Evolutionary conservation across 108 stramenopile species (phyloP).

Genomic region (Poteriospumella lacustris): DNA sequence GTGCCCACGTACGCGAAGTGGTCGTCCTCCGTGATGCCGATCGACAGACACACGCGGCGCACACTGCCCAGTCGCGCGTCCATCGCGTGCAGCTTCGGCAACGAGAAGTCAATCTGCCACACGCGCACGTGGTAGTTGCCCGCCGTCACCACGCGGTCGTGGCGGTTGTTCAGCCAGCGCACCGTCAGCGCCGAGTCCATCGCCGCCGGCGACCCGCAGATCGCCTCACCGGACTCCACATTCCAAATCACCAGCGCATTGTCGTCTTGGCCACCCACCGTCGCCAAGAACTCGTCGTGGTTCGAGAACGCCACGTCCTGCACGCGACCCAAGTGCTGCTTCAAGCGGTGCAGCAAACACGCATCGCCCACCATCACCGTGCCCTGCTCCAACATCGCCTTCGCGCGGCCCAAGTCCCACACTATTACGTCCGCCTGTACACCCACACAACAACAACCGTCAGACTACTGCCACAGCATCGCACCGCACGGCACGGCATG

Average conservation of each 20-base stretch:
- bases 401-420: slow-evolving; percentile 65
- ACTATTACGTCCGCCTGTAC: slow-evolving; percentile 63
- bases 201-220: slow-evolving; percentile 70
- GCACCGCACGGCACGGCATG: too few species aligned
- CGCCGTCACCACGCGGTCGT: slow-evolving; percentile 73
- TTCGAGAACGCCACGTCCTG: slow-evolving; percentile 60
- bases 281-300: slow-evolving; percentile 58
- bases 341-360: slow-evolving; percentile 59
- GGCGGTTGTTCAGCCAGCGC: slow-evolving; percentile 65
- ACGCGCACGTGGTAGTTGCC: slow-evolving; percentile 66
- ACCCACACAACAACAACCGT: slow-evolving; percentile 28
- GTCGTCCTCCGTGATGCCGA: slow-evolving; percentile 69
- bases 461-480: slow-evolving; percentile 19
- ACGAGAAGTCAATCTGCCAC: slow-evolving; percentile 67
- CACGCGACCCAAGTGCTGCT: slow-evolving; percentile 68
- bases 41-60: slow-evolving; percentile 62
- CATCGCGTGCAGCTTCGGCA: slow-evolving; percentile 70
- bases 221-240: slow-evolving; percentile 54
- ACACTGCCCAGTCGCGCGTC: slow-evolving; percentile 71
- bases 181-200: slow-evolving; percentile 61
- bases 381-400: slow-evolving; percentile 46
- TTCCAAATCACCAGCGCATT: slow-evolving; percentile 83
- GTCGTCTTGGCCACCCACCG: slow-evolving; percentile 76
- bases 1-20: slow-evolving; percentile 67
- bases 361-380: slow-evolving; percentile 35